These are phyloP conservation scores for Trypanosoma mega DNA, from an alignment of 208 protist species.

Conservation along the genomic window DNA sequence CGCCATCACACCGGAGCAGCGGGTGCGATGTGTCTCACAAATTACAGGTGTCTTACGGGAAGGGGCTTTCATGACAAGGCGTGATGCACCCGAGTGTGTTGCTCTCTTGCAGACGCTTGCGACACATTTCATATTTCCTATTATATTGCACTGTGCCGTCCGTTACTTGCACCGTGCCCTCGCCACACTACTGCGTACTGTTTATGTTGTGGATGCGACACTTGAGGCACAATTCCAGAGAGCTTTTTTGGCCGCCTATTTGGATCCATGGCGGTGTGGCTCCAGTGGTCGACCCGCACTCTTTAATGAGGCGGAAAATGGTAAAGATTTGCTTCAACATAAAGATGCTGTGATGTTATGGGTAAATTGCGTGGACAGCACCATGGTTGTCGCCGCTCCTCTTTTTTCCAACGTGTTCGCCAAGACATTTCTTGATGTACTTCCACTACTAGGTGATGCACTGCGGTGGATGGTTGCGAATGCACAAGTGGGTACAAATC, in stretches of 20 bases:
- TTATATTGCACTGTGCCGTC: slow-evolving; percentile 75
- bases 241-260: slow-evolving; percentile 27
- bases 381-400: slow-evolving; percentile 64
- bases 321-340: not conserved
- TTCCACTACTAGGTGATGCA: slow-evolving; percentile 70
- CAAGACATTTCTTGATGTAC: slow-evolving; percentile 59
- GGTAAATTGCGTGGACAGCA: slow-evolving; percentile 74
- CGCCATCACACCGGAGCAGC: slow-evolving; percentile 60
- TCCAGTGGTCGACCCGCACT: not conserved
- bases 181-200: slow-evolving; percentile 61
- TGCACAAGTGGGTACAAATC: slow-evolving; percentile 15
- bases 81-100: slow-evolving; percentile 20
- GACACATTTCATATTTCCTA: slow-evolving; percentile 55
- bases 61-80: slow-evolving; percentile 24
- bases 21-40: slow-evolving; percentile 64
- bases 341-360: slow-evolving; percentile 65
- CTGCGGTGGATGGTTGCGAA: slow-evolving; percentile 76
- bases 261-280: slow-evolving; percentile 11
- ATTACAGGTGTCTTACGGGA: slow-evolving; percentile 58
- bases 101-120: slow-evolving; percentile 35
- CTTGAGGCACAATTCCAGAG: slow-evolving; percentile 21
- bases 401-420: slow-evolving; percentile 69
- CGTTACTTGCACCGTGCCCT: slow-evolving; percentile 84
- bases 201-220: slow-evolving; percentile 28
- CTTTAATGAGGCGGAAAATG: not conserved